A percentile compares a stretch with the other conserved stretches of the same genome.
These are phyloP conservation scores for Suhomyces ambrosiae DNA, from an alignment of 1,139 yeast species.

Conservation along the genomic window DNA sequence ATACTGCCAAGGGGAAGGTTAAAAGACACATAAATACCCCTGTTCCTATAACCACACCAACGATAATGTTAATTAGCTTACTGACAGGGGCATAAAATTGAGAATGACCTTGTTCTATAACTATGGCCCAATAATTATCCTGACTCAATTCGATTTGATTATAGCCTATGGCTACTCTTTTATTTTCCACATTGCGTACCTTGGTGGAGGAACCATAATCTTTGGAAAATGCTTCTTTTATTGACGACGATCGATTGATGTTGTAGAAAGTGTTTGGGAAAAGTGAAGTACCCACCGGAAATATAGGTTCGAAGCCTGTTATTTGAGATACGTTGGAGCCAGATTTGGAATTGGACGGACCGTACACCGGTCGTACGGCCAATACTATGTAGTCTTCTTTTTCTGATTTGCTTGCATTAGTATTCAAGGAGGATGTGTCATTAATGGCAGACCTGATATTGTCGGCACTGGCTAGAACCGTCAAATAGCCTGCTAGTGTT, in stretches of 20 bases:
- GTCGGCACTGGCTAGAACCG: slow-evolving; percentile 64
- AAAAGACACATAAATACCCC: slow-evolving; percentile 73
- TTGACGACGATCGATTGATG: slow-evolving; percentile 38
- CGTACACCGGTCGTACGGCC: slow-evolving; percentile 35
- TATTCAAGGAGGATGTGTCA: slow-evolving; percentile 24
- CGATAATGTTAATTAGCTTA: slow-evolving; percentile 64
- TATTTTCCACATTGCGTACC: slow-evolving; percentile 44
- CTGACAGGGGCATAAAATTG: slow-evolving; percentile 66
- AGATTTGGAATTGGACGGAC: slow-evolving; percentile 11
- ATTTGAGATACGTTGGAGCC: slow-evolving; percentile 17
- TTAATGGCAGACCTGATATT: slow-evolving; percentile 52
- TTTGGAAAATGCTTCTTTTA: slow-evolving; percentile 38
- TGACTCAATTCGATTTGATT: slow-evolving; percentile 53
- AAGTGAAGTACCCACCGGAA: slow-evolving; percentile 34
- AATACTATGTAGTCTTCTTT: slow-evolving; percentile 35
- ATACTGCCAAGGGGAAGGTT: slow-evolving; percentile 82
- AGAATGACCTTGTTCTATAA: slow-evolving; percentile 64
- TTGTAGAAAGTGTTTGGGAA: slow-evolving; percentile 30
- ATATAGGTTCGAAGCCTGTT: slow-evolving; percentile 39
- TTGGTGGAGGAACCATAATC: slow-evolving; percentile 53
- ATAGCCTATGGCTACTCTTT: slow-evolving; percentile 70
- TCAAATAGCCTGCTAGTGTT: slow-evolving; percentile 68
- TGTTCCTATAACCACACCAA: slow-evolving; percentile 78
- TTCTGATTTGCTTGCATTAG: slow-evolving; percentile 4
- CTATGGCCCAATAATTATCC: slow-evolving; percentile 70